A percentile compares a stretch with the other conserved stretches of the same genome.
phyloP scores from a whole-genome alignment of 306 rosid genomes.

The Cucumis cinereus region DNA sequence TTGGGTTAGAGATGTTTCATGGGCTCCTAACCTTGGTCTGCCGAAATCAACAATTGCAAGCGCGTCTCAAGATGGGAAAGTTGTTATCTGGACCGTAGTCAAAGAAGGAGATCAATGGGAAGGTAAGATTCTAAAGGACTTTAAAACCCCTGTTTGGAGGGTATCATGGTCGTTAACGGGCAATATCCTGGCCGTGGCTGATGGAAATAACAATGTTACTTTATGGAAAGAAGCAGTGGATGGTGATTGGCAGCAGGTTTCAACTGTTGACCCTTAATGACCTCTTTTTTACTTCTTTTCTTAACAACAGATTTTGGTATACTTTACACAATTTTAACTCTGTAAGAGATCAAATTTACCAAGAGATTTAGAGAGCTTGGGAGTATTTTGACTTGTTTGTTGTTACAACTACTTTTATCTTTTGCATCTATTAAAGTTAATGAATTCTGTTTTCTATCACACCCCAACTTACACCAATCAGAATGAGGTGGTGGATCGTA shows the following conservation, averaged over 20 bases:
- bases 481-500: background rate
- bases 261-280: constrained; percentile 53
- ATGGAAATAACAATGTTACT: constrained; percentile 63
- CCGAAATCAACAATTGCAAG: constrained; percentile 79
- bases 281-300: constrained; percentile 6
- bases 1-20: constrained; percentile 83
- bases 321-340: background rate
- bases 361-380: background rate
- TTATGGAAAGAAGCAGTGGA: constrained; percentile 86
- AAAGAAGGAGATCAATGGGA: constrained; percentile 82
- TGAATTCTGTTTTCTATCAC: background rate
- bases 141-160: constrained; percentile 70
- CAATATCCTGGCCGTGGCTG: constrained; percentile 76
- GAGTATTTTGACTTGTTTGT: background rate
- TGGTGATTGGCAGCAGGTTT: constrained; percentile 82
- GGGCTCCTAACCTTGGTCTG: constrained; percentile 87
- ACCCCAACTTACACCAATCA: background rate
- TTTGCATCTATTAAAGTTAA: background rate
- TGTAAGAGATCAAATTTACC: background rate
- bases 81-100: constrained; percentile 62
- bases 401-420: background rate
- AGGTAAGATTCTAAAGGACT: constrained; percentile 60
- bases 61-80: constrained; percentile 72
- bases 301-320: background rate
- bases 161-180: constrained; percentile 86